Conservation (phyloP, 1,284 basidiomycete species). For the Tilletia walkeri region DNA sequence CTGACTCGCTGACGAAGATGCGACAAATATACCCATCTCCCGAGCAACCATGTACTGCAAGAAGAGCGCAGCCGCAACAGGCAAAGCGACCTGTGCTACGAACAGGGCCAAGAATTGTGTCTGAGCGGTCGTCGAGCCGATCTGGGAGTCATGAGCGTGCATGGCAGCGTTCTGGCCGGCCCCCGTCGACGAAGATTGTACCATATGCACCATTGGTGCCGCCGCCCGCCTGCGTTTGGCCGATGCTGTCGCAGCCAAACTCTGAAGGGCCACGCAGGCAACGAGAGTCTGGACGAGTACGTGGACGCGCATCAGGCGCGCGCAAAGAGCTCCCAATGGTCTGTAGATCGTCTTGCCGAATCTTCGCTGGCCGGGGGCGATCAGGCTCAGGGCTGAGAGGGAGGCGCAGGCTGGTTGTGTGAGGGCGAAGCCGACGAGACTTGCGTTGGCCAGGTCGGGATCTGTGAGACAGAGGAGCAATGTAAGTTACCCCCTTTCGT, state of each 20-base stretch:
- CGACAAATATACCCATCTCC: not conserved
- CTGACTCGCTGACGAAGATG: not conserved
- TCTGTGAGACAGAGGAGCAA: not conserved
- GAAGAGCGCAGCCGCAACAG: not conserved
- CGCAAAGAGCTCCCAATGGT: not conserved
- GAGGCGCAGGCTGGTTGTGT: constrained; percentile 1
- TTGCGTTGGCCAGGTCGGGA: constrained; percentile 14
- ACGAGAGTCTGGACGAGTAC: constrained; percentile 2
- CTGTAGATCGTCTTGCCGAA: not conserved
- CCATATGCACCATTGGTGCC: no score
- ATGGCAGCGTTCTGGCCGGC: not conserved
- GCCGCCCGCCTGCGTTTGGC: not conserved
- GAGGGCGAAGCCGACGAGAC: constrained; percentile 5
- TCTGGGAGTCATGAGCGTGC: constrained; percentile 12
- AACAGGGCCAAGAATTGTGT: constrained; percentile 4
- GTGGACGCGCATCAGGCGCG: constrained; percentile 12
- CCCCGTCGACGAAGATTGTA: not conserved
- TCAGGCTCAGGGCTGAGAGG: not conserved
- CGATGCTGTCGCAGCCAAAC: not conserved
- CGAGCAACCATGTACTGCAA: constrained; percentile 4
- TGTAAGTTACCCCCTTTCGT: not conserved
- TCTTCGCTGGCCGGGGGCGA: not conserved
- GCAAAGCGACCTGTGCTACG: constrained; percentile 1
- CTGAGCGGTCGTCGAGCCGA: not conserved
- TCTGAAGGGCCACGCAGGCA: not conserved